Conservation (phyloP, 192 early-diverging fungal genomes). For the Dissophora ornata region DNA sequence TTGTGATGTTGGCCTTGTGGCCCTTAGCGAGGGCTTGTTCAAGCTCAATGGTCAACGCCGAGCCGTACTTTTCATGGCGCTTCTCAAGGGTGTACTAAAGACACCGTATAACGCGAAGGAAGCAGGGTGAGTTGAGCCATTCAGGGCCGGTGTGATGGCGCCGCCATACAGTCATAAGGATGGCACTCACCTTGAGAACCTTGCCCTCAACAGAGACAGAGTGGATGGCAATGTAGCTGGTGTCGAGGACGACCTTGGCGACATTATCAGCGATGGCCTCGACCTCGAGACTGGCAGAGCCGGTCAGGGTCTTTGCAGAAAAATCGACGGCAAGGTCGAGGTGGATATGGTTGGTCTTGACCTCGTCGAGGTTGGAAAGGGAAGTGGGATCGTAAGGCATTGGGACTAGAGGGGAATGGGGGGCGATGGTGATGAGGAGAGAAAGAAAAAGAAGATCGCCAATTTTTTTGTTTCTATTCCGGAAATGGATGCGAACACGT, state of each 20-base stretch:
- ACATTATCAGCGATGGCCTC: conserved; percentile 64
- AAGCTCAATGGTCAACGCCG: conserved; percentile 75
- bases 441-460: conserved; percentile 48
- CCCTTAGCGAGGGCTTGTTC: conserved; percentile 54
- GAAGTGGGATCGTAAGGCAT: conserved; percentile 82
- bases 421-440: not conserved
- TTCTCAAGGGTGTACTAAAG: conserved; percentile 63
- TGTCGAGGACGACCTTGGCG: conserved; percentile 76
- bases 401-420: not conserved
- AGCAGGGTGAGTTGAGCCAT: too few relatives aligned
- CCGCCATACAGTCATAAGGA: too few relatives aligned
- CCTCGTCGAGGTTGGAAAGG: conserved; percentile 81
- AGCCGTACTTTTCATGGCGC: conserved; percentile 75
- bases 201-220: conserved; percentile 44
- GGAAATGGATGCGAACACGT: conserved; percentile 1
- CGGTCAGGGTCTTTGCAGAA: conserved; percentile 70
- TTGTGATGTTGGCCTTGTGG: conserved; percentile 65
- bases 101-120: not conserved
- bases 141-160: too few relatives aligned
- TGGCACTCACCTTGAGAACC: conserved; percentile 27
- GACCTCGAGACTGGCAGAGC: conserved; percentile 73
- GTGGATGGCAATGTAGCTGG: conserved; percentile 68
- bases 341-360: conserved; percentile 80
- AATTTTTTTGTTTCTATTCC: conserved; percentile 55
- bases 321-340: conserved; percentile 86